phyloP scores from a whole-genome alignment of 306 rosid genomes.

The Vigna angularis region DNA sequence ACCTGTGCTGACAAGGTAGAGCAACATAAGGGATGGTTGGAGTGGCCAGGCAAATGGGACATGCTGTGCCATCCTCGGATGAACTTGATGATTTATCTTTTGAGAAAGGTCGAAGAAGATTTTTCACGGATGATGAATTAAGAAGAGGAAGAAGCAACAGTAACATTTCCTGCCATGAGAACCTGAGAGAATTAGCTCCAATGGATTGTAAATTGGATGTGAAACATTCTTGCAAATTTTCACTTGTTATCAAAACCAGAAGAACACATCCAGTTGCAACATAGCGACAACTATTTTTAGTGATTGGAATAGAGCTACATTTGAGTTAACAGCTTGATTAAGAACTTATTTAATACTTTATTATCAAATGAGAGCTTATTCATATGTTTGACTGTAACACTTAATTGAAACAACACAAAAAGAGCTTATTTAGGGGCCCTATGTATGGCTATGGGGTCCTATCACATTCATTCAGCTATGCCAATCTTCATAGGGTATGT shows the following conservation, averaged over 20 bases:
- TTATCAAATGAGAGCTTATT: neutral
- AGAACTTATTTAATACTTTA: neutral
- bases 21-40: constrained; percentile 93
- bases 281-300: constrained; percentile 31
- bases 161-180: constrained; percentile 90
- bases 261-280: neutral
- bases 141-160: constrained; percentile 97
- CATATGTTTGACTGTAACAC: neutral
- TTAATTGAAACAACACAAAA: neutral
- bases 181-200: constrained; percentile 37
- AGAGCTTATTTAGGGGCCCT: neutral
- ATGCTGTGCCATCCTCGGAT: constrained; percentile 65
- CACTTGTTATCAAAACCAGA: constrained; percentile 23
- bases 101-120: constrained; percentile 83
- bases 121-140: constrained; percentile 84
- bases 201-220: neutral
- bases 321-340: neutral
- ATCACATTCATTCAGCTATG: constrained; percentile 8
- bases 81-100: constrained; percentile 87
- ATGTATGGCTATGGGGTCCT: neutral
- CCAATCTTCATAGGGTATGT: neutral
- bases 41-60: constrained; percentile 86
- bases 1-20: constrained; percentile 98
- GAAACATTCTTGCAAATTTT: constrained; percentile 16
- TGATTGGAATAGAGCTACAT: neutral